Evolutionary conservation across 306 rosid species (phyloP), one percentile per base, ranked within the genome.

Genomic region (Malus orientalis): DNA sequence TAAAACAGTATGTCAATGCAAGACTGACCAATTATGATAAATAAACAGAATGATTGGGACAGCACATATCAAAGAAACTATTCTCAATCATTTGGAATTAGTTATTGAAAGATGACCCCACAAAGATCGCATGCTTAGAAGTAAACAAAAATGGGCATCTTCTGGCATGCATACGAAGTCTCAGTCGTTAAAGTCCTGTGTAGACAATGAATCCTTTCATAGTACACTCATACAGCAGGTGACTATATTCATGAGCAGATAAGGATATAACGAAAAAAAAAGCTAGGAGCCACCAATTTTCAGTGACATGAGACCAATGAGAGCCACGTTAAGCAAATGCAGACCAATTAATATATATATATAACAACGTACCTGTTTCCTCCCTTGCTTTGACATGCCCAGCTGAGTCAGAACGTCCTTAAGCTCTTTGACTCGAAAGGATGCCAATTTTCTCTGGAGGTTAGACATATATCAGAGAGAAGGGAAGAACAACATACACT

Each of bases 351-450:
- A 65, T 65, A 74, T 67, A 42, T 67, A 42, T 67, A 42, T 71
- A 66, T 47, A 62, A 76, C 42, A 72, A 42, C 85, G 82, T 69
- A 92, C 99, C 99, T 92, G 99, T 83, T 96, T 96, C 87, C 89
- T 92, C 79, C 99, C 99, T 82, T 96, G 99, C 88, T 96, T 96
- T 38, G 99, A 87, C 69, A 89, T 89, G 70, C 97, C 91, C 74
- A 96, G 84, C 75, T 87, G 88, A 69, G 93, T 76, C 76, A 96
- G 97, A 77, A 96, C 95, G 75, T 91, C 89, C 85, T 96, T 96
- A 75, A 96, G 99, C 88, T 96, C 99, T 77, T 80, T 92, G 70
- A 92, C 77, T 67, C 99, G 96, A 74, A 96, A 96, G 79, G 77
- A 82, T 51, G 77, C 85, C 91, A 96, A 86, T 32, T 96, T 92